Base-by-base conservation (phyloP, 306 rosid genomes). In the Castanea sativa region DNA sequence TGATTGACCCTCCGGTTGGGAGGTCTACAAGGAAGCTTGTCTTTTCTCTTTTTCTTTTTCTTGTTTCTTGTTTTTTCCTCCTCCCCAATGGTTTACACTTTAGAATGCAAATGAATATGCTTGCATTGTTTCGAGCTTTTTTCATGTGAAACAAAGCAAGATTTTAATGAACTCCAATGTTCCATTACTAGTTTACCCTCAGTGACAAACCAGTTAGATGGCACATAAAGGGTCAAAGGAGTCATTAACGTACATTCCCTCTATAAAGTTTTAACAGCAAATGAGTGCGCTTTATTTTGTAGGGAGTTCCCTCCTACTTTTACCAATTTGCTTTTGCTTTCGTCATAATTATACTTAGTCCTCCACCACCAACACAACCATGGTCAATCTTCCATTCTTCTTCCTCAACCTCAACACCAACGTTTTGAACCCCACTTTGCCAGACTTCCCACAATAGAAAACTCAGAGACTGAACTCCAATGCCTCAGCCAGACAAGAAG, bases 281-380 rank as follows among this genome's bases (percentile, higher is more conserved):
- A 82, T 41, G 73, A 82, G 87, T 75, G 76, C 75, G 55, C 97
- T 95, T 93, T 93, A 91, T 78, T 93, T 95, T 89, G 94, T 84
- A 92, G 85, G 12, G 79, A 81, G 80, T 87, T 92, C 99, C 99
- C 98, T 88, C 98, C 88, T 59, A 76, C 82, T 77, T 83, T 89
- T 87, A 49, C 77, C 90, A 88, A 60, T 74, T 57, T 78, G 89
- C 92, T 80, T 91, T 91, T 83, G 86, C 87, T 79, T 82, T 77
- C 55, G 60, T 88, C 85, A 86, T 93, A 20, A 96, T 89, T 85
- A 90, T 56, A 49, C 86, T 85, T 80, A 0, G 90, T 89, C 92
- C 13, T 81, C 89, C 89, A 84, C 91, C 87, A 84, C 73, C 73
- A 78, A 70, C 80, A 21, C 76, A 69, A 57, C 73, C 53, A 52